Base-by-base conservation (phyloP, 169 alveolate species). In the Plasmodium vivax region DNA sequence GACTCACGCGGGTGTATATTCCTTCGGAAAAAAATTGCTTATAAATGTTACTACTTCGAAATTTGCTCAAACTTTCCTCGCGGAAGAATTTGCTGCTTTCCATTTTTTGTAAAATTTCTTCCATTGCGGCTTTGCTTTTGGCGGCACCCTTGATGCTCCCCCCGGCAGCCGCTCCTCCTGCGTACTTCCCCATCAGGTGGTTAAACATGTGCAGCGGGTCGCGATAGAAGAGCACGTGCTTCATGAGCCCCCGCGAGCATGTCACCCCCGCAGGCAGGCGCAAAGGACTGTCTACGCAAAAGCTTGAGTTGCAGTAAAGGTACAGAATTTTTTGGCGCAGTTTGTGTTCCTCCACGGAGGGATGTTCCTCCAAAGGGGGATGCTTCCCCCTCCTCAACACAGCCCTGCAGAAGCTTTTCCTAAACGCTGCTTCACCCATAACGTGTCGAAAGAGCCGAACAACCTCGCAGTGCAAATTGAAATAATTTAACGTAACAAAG, bases 171-270 rank as follows among this genome's bases (percentile, higher is more conserved):
- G 68, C n/a, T 32, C 74, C 73, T 7, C 43, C n/a, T 62, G 1
- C 51, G 36, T 88, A 88, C 23, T 77, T 88, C 14, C 82, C 62
- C 10, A 68, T 79, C 45, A 88, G 36, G 79, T 73, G 75, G 8
- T 62, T 41, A 74, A 36, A 88, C 43, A 88, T 88, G 83, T 88
- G 23, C 75, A 88, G 82, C 32, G 94, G 94, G 54, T 58, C 83
- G 62, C 47, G 38, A 80, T 79, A 88, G 75, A 62, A 81, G 74
- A 62, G 47, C 7, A 68, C 81, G 36, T 36, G 51, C 27, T 85
- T 74, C 71, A 30, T n/a, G 58, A n/a, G 41, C 23, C 43, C 58
- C 32, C 62, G 73, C 41, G 51, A 23, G 2, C 74, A 58, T n/a
- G 68, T 88, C 72, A 23, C 75, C 19, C 34, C 82, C 47, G 72